Evolutionary conservation across 164 flowering plant species (phyloP).

Genomic region (Cinnamomum chago): DNA sequence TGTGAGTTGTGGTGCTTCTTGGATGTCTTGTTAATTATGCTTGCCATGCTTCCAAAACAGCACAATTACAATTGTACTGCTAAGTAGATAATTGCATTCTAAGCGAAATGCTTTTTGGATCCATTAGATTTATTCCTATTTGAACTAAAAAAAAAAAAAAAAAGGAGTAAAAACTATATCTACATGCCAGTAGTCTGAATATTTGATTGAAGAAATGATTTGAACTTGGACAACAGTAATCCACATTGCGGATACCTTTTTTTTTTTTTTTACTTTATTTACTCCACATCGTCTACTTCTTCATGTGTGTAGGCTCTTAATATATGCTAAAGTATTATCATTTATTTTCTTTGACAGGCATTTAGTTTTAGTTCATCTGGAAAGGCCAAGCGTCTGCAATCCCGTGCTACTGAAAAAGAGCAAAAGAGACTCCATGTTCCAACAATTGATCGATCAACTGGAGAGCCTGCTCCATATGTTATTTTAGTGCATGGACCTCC

Average conservation of each 20-base stretch:
- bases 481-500: conserved; percentile 97
- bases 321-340: background rate
- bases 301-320: background rate
- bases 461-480: conserved; percentile 88
- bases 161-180: background rate
- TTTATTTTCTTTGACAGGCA: conserved; percentile 41
- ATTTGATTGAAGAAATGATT: background rate
- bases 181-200: background rate
- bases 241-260: too few relatives aligned
- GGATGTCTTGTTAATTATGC: too few relatives aligned
- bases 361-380: conserved; percentile 71
- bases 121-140: too few relatives aligned
- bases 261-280: too few relatives aligned
- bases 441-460: conserved; percentile 62
- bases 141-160: too few relatives aligned
- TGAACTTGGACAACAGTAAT: background rate
- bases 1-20: too few relatives aligned
- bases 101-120: too few relatives aligned
- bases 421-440: conserved; percentile 86
- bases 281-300: background rate
- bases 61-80: too few relatives aligned
- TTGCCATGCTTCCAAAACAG: too few relatives aligned
- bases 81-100: too few relatives aligned
- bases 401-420: conserved; percentile 85
- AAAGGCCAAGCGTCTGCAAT: conserved; percentile 78